Evolutionary conservation across 495 filamentous ascomycete genomes (phyloP), one percentile per base, ranked within the genome.

Genomic region (Paragyromitra xinjiangensis): DNA sequence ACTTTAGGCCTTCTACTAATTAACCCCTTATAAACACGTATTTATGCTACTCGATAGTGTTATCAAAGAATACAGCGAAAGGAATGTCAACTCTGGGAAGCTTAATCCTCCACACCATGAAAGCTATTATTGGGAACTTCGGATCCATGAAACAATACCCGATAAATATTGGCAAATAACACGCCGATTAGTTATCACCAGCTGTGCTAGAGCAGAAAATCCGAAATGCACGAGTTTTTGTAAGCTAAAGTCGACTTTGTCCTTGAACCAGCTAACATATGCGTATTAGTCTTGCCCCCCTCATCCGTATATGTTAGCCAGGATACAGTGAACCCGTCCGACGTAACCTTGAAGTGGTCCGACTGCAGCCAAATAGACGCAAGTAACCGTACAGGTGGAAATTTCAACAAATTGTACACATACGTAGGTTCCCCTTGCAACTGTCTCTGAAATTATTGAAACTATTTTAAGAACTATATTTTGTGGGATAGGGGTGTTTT

Each of bases 271-370:
- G 26, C 53, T 67, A 61, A 76, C 34, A 8, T 9, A 26, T 22
- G 19, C 19, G 19, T 14, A 16, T 7, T 42, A 77, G 72, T 85
- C 64, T 79, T 86, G 56, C 85, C 85, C 12, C 64, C 85, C 55
- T 84, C 82, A 26, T 79, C 72, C 24, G 84, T 86, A 2, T 85
- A 84, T 71, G 73, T 86, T 19, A 78, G 75, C 19, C 77, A 82
- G n/a, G 75, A 81, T 22, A 45, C 69, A 50, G 70, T 81, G 16
- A 71, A 77, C n/a, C 80, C 83, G 7, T 80, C 80, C 9, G 78
- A 83, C 40, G 64, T 84, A 3, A 80, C 83, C n/a, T 56, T 85
- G 9, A 85, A 83, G 75, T 86, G 85, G 85, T 86, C 85, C 0
- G 84, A 86, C 75, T 84, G 83, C 14, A 82, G 81, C 34, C 84